These are phyloP conservation scores for Megacollybia marginata DNA, from an alignment of 768 basidiomycete species.

Conservation along the genomic window DNA sequence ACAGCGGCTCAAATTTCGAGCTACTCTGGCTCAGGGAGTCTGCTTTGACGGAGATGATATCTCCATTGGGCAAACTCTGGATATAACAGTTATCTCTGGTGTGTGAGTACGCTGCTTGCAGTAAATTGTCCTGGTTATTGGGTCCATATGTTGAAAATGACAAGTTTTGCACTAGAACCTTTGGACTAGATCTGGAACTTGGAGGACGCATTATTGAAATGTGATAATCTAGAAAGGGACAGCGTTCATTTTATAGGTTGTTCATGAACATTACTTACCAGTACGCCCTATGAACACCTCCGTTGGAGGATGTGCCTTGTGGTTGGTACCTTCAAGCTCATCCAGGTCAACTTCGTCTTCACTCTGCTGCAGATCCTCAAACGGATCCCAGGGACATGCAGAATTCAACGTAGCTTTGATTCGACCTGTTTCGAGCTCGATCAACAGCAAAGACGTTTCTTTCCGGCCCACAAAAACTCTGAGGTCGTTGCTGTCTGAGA, in stretches of 20 bases:
- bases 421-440: slow-evolving; percentile 75
- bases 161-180: slow-evolving; percentile 63
- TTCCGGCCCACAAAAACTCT: slow-evolving; percentile 87
- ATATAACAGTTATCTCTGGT: slow-evolving; percentile 78
- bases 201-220: slow-evolving; percentile 66
- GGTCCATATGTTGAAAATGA: slow-evolving; percentile 91
- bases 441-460: slow-evolving; percentile 71
- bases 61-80: slow-evolving; percentile 73
- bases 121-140: slow-evolving; percentile 73
- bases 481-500: slow-evolving; percentile 50
- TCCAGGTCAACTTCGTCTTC: slow-evolving; percentile 46
- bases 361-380: slow-evolving; percentile 42
- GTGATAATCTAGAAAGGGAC: slow-evolving; percentile 61
- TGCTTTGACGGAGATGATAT: slow-evolving; percentile 67
- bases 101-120: slow-evolving; percentile 67
- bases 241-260: not conserved
- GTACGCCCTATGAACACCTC: slow-evolving; percentile 63
- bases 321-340: slow-evolving; percentile 47
- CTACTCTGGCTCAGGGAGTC: slow-evolving; percentile 7
- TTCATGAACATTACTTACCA: slow-evolving; percentile 31
- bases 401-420: slow-evolving; percentile 70
- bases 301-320: slow-evolving; percentile 16
- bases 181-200: slow-evolving; percentile 8
- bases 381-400: slow-evolving; percentile 73
- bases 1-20: slow-evolving; percentile 31